A percentile compares a stretch with the other conserved stretches of the same genome.
phyloP scores from a whole-genome alignment of 192 early-diverging fungal species.

The Dimargaris cristalligena region DNA sequence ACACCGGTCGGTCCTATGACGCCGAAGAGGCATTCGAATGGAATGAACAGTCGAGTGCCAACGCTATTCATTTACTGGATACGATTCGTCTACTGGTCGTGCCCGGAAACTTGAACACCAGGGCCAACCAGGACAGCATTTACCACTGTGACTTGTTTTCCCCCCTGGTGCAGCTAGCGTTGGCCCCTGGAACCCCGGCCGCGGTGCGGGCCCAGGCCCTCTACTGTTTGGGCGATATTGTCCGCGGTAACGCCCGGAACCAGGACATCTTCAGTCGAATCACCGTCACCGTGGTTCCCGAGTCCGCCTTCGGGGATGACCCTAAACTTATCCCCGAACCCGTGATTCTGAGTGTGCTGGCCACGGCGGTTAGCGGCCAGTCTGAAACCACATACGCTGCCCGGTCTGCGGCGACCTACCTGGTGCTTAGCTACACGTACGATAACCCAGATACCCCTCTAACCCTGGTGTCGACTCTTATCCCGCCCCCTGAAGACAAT shows the following conservation, averaged over 20 bases:
- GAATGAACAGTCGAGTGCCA: constrained; percentile 68
- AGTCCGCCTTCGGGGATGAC: constrained; percentile 13
- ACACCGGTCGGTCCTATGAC: constrained; percentile 24
- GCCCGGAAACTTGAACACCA: constrained; percentile 73
- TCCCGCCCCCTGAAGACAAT: constrained; percentile 57
- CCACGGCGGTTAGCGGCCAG: constrained; percentile 48
- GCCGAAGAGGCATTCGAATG: constrained; percentile 38
- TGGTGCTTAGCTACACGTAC: constrained; percentile 59
- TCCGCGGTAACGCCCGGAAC: constrained; percentile 55
- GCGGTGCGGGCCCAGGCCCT: constrained; percentile 65
- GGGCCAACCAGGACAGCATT: constrained; percentile 82
- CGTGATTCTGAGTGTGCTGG: constrained; percentile 64
- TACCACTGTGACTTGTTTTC: constrained; percentile 61
- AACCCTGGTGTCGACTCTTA: constrained; percentile 70
- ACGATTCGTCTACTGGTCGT: constrained; percentile 78
- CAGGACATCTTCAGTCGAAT: constrained; percentile 61
- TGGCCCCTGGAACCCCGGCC: constrained; percentile 59
- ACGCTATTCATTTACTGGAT: constrained; percentile 76
- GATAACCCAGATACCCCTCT: constrained; percentile 80
- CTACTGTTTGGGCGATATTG: constrained; percentile 69
- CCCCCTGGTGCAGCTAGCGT: constrained; percentile 59
- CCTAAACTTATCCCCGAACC: constrained; percentile 44
- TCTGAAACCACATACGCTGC: constrained; percentile 36
- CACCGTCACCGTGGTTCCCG: constrained; percentile 37
- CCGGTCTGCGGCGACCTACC: constrained; percentile 69